Evolutionary conservation across 202 grass and related monocot species (phyloP), one percentile per base, ranked within the genome.

Genomic region (Brachypodium distachyon): DNA sequence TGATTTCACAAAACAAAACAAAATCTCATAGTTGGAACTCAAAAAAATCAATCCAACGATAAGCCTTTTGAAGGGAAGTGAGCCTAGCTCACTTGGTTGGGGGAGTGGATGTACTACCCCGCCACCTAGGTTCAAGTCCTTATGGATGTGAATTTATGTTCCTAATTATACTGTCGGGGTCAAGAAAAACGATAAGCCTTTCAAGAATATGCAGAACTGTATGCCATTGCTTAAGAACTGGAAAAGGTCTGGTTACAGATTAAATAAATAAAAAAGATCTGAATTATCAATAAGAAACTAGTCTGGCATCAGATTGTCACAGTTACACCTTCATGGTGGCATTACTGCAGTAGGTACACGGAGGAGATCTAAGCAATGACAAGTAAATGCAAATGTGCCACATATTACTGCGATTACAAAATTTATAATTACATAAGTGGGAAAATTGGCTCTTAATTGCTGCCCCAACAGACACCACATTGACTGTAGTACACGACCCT

Each of bases 301-400:
- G 2, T 19, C 17, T 4, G 5, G 39, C 72, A 32, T 74, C 14
- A 73, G 21, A 33, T 32, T 39, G 22, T 19, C 51, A 49, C 31
- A 33, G 18, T 61, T 18, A 49, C 41, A 39, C 32, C 41, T 70
- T 70, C 32, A 41, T 42, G 25, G 17, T 41, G 13, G 8, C 48
- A 66, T 56, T 55, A 56, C 12, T 33, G 2, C 34, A 66, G 32
- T 66, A 85, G 29, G 5, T 52, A 56, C 46, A 70, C 39, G 23
- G 38, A 79, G 12, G 48, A 73, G 16, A 9, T 78, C 36, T 55
- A 77, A 33, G 33, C 23, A 77, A 69, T 51, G 37, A 40, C 32
- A 70, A 52, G 42, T 39, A 50, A 50, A 83, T 83, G 62, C 12
- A 38, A 60, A 60, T 59, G n/a, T n/a, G 57, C 27, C 42, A 38